Conservation (phyloP, 2,329 filamentous ascomycete genomes). For the Fusarium nematophilum region DNA sequence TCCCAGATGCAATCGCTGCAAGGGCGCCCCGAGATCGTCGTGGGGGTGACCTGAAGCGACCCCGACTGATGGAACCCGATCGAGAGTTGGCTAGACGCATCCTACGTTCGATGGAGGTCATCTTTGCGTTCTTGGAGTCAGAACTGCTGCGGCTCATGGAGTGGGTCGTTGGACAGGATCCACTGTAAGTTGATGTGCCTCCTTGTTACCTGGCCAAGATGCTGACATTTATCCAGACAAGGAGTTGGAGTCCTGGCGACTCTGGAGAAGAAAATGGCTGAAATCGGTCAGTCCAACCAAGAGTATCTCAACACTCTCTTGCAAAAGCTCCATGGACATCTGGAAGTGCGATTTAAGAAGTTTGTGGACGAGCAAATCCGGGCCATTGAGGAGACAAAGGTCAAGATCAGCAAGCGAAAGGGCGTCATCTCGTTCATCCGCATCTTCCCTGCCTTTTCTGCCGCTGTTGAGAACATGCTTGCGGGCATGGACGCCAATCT, state of each 20-base stretch:
- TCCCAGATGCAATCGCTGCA: slow-evolving; percentile 80
- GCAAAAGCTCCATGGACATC: slow-evolving; percentile 79
- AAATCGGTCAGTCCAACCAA: slow-evolving; percentile 90
- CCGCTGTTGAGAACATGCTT: slow-evolving; percentile 86
- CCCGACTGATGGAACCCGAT: slow-evolving; percentile 88
- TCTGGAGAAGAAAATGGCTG: slow-evolving; percentile 81
- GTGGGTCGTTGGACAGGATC: slow-evolving; percentile 84
- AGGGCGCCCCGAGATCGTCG: slow-evolving; percentile 74
- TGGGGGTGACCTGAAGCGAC: slow-evolving; percentile 77
- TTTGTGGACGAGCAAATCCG: slow-evolving; percentile 96
- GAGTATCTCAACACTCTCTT: slow-evolving; percentile 86
- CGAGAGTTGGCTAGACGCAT: slow-evolving; percentile 86
- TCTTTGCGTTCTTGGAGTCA: slow-evolving; percentile 83
- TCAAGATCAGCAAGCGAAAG: slow-evolving; percentile 98
- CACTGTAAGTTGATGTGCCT: slow-evolving; percentile 70
- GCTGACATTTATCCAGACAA: slow-evolving; percentile 69
- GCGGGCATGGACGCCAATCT: slow-evolving; percentile 66
- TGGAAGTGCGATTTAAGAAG: slow-evolving; percentile 82
- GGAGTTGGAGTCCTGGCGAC: slow-evolving; percentile 86
- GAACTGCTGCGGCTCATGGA: slow-evolving; percentile 85
- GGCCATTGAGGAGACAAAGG: slow-evolving; percentile 97
- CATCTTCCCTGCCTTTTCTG: slow-evolving; percentile 88
- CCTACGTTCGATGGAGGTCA: slow-evolving; percentile 86
- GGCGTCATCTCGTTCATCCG: slow-evolving; percentile 96
- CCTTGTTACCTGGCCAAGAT: not conserved